A percentile compares a stretch with the other conserved stretches of the same genome.
These are phyloP conservation scores for Naematelia encephala DNA, from an alignment of 768 basidiomycete species.

Conservation along the genomic window DNA sequence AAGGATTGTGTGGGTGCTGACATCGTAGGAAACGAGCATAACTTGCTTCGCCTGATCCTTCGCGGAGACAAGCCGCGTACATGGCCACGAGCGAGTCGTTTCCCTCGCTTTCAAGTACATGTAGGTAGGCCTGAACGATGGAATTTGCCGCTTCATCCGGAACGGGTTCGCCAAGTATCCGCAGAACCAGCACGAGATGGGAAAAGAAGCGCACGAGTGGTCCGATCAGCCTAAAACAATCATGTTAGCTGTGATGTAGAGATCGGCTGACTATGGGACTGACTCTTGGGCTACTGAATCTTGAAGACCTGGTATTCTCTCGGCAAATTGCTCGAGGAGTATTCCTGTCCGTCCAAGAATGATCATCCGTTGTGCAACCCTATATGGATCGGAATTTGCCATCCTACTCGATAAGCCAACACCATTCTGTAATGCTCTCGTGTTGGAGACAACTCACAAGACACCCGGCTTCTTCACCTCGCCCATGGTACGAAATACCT, in stretches of 20 bases:
- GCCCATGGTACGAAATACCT: conserved; percentile 48
- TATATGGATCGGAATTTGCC: conserved; percentile 49
- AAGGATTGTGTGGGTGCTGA: conserved; percentile 34
- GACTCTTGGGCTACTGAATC: conserved; percentile 49
- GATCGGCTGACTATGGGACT: too few relatives aligned
- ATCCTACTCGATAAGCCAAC: conserved; percentile 19
- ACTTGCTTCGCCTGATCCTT: conserved; percentile 79
- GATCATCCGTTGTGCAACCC: conserved; percentile 50
- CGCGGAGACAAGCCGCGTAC: conserved; percentile 85
- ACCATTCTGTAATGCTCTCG: too few relatives aligned
- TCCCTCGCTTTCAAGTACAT: conserved; percentile 78
- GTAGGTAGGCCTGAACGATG: conserved; percentile 83
- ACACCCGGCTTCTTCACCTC: conserved; percentile 39
- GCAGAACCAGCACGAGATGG: conserved; percentile 83
- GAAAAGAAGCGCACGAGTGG: conserved; percentile 72
- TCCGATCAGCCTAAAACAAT: conserved; percentile 53
- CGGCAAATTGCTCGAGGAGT: conserved; percentile 61
- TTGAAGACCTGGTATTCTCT: conserved; percentile 36
- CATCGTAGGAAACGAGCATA: conserved; percentile 82
- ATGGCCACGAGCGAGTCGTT: conserved; percentile 82
- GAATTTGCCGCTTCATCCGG: conserved; percentile 71
- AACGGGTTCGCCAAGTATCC: conserved; percentile 71
- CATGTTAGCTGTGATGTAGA: not conserved
- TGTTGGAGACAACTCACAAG: conserved; percentile 31
- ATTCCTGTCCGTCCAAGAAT: conserved; percentile 56